Base-by-base conservation (phyloP, 768 basidiomycete species). In the Collybiopsis confluens region DNA sequence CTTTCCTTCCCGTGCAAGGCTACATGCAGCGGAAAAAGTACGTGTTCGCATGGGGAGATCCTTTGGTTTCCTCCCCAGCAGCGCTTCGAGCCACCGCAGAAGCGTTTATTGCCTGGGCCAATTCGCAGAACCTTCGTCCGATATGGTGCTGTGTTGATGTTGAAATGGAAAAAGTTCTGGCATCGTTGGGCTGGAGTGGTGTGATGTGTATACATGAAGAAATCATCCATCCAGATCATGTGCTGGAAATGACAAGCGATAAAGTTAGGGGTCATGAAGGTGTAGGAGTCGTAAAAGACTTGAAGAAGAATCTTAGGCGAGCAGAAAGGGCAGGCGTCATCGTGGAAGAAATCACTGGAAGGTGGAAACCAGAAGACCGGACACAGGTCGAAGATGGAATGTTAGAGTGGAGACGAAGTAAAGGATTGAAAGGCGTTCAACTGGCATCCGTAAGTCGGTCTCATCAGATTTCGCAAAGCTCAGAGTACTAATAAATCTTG, bases 191-290 rank as follows among this genome's bases (percentile, higher is more conserved):
- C 1, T 88, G 85, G 86, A 73, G 76, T 51, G 75, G 78, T 3
- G 71, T 88, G 40, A 74, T 76, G 47, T 86, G 82, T 54, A 83
- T 87, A 45, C 79, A 80, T 46, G 85, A 87, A 61, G 83, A 85
- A 47, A 70, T 79, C 35, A 68, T 82, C 11, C 73, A 81, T 49
- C 77, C 82, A 0, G 74, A 70, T 21, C 73, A 75, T 54, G 63
- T 79, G 16, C 57, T 77, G 15, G 67, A 74, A 23, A 54, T 78
- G 46, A 73, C 71, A 1, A 63, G 64, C 15, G 66, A 69, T 0
- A 66, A 70, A 5, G 62, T 62, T 10, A 69, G 71, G 44, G 73
- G 72, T 0, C 65, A 66, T 18, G 67, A 70, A 54, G 71, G 69
- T 2, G 24, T 64, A 56, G 61, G 70, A 55, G 68, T 72, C 54